A percentile compares a stretch with the other conserved stretches of the same genome.
Evolutionary conservation across 2,329 filamentous ascomycete species (phyloP).

Genomic region (Emergomyces orientalis): DNA sequence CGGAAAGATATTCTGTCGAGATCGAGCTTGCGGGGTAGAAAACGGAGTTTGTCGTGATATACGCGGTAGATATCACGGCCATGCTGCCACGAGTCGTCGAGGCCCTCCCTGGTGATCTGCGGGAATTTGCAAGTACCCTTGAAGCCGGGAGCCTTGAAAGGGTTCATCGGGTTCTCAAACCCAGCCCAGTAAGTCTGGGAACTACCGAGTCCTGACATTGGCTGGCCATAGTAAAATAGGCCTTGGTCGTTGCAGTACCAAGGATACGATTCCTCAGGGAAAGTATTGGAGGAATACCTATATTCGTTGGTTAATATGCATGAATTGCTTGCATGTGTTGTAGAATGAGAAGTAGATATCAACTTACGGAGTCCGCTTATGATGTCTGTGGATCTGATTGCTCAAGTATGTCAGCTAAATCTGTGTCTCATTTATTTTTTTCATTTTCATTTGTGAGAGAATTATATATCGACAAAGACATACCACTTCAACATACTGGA

Average conservation of each 20-base stretch:
- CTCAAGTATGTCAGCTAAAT: background rate
- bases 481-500: constrained; percentile 68
- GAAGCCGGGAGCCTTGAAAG: constrained; percentile 58
- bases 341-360: too few relatives aligned
- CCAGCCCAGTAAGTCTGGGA: constrained; percentile 57
- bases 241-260: constrained; percentile 66
- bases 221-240: constrained; percentile 59
- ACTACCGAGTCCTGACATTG: constrained; percentile 37
- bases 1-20: constrained; percentile 51
- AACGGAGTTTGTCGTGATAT: constrained; percentile 59
- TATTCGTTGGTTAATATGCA: background rate
- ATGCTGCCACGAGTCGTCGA: constrained; percentile 67
- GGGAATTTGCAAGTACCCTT: constrained; percentile 70
- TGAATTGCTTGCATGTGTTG: background rate
- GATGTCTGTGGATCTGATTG: constrained; percentile 63
- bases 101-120: constrained; percentile 62
- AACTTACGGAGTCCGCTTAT: constrained; percentile 61
- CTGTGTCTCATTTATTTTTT: constrained; percentile 7
- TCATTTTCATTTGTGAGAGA: too few relatives aligned
- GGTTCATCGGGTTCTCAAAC: constrained; percentile 54
- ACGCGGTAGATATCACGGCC: constrained; percentile 68
- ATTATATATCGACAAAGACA: constrained; percentile 21
- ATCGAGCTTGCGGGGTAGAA: constrained; percentile 49
- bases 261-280: constrained; percentile 60
- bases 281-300: constrained; percentile 61